A percentile compares a stretch with the other conserved stretches of the same genome.
Evolutionary conservation across 352 stramenopile species (phyloP).

Genomic region (Globisporangium solare): DNA sequence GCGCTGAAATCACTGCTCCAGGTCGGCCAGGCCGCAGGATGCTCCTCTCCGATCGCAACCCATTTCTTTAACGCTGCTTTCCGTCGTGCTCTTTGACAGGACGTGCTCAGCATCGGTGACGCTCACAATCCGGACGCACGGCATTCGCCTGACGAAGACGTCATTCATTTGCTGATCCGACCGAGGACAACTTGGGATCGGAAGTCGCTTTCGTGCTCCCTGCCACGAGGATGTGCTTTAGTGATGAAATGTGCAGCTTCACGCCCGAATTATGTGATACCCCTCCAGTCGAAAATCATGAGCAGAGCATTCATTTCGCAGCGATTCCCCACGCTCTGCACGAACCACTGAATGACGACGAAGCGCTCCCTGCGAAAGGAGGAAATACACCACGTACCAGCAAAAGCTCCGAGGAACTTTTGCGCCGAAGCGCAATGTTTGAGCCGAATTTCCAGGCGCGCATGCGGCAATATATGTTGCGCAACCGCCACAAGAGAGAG

Average conservation of each 20-base stretch:
- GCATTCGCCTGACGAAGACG: background rate
- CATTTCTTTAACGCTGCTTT: too few relatives aligned
- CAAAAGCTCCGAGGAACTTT: constrained; percentile 29
- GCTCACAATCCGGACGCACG: background rate
- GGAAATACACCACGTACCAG: constrained; percentile 12
- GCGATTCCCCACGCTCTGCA: background rate
- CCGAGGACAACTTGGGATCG: background rate
- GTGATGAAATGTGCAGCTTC: constrained; percentile 15
- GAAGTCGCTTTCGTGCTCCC: background rate
- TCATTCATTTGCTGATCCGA: background rate
- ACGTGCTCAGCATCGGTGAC: background rate
- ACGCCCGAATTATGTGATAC: background rate
- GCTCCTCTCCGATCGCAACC: too few relatives aligned
- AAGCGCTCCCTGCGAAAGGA: background rate
- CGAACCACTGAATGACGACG: background rate
- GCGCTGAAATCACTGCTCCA: constrained; percentile 51
- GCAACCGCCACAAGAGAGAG: constrained; percentile 39
- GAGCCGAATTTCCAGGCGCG: constrained; percentile 60
- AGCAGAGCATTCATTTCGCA: background rate
- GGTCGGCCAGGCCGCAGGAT: constrained; percentile 1
- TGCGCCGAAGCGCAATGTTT: constrained; percentile 42
- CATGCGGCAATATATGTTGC: constrained; percentile 40
- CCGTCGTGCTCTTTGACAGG: background rate
- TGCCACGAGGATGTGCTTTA: constrained; percentile 14
- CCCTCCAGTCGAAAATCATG: background rate